Evolutionary conservation across 179 eudicot species (phyloP).

Genomic region (Beta macrorhiza): DNA sequence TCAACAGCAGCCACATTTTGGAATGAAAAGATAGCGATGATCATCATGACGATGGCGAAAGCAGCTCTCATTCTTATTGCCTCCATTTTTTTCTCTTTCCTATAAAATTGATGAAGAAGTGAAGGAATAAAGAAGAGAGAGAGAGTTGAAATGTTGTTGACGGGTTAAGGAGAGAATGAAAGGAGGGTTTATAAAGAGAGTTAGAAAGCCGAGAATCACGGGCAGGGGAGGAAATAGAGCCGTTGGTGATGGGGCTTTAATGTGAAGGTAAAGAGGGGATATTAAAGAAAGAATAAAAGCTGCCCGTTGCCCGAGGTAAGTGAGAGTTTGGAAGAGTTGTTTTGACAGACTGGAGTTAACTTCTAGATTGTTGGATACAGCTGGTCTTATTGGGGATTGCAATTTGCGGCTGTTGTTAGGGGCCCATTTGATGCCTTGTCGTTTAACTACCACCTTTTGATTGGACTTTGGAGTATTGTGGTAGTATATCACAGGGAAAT

Average conservation of each 20-base stretch:
- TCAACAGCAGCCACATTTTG: slow-evolving; percentile 33
- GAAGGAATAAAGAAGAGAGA: not conserved
- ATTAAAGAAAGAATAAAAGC: not conserved
- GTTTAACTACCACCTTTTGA: slow-evolving; percentile 15
- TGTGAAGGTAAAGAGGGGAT: not conserved
- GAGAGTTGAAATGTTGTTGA: not conserved
- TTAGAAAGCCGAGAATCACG: slow-evolving; percentile 12
- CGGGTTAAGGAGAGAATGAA: not conserved
- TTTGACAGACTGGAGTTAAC: slow-evolving; percentile 11
- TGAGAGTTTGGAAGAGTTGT: not conserved
- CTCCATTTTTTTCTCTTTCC: slow-evolving; percentile 32
- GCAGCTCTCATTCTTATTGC: slow-evolving; percentile 43
- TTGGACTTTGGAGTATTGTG: too few relatives aligned
- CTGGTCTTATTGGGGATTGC: not conserved
- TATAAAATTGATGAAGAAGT: not conserved
- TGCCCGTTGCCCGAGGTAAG: slow-evolving; percentile 10
- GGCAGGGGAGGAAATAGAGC: slow-evolving; percentile 20
- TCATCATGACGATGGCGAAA: slow-evolving; percentile 30
- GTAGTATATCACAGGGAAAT: too few relatives aligned
- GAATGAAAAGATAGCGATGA: slow-evolving; percentile 39
- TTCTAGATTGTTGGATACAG: slow-evolving; percentile 6
- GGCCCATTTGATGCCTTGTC: not conserved
- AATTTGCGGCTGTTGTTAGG: slow-evolving; percentile 17
- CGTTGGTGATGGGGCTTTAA: slow-evolving; percentile 13
- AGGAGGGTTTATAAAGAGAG: slow-evolving; percentile 20